Evolutionary conservation across 148 eudicot genomes (phyloP).

Genomic region (Cornus kousa): DNA sequence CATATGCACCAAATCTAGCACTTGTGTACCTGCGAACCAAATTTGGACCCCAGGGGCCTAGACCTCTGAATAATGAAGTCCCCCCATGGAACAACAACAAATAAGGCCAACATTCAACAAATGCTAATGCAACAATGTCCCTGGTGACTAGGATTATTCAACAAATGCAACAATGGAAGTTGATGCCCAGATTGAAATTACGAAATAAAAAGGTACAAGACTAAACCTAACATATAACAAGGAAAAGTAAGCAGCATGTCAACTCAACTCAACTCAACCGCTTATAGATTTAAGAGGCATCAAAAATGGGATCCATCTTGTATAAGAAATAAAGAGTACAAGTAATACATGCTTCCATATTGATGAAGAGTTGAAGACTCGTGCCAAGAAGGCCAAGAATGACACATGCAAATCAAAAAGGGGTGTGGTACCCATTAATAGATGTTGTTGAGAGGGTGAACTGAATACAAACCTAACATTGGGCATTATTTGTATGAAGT

Average conservation of each 20-base stretch:
- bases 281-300: not conserved
- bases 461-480: no score
- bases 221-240: not conserved
- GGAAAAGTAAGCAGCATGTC: not conserved
- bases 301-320: not conserved
- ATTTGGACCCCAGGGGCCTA: slow-evolving; percentile 94
- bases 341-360: not conserved
- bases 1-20: slow-evolving; percentile 77
- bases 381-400: not conserved
- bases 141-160: not conserved
- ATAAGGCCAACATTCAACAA: slow-evolving; percentile 2
- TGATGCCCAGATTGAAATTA: no score
- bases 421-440: no score
- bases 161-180: not conserved
- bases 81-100: not conserved
- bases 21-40: slow-evolving; percentile 79
- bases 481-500: no score
- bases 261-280: not conserved
- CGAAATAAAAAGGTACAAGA: not conserved
- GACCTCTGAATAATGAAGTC: slow-evolving; percentile 54
- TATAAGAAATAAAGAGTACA: not conserved
- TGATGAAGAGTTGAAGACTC: not conserved
- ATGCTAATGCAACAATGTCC: no score
- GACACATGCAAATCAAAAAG: not conserved
- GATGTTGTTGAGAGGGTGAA: no score